A percentile compares a stretch with the other conserved stretches of the same genome.
These are phyloP conservation scores for Sordariomycetes sp. DNA, from an alignment of 2,329 filamentous ascomycete genomes.

Conservation along the genomic window DNA sequence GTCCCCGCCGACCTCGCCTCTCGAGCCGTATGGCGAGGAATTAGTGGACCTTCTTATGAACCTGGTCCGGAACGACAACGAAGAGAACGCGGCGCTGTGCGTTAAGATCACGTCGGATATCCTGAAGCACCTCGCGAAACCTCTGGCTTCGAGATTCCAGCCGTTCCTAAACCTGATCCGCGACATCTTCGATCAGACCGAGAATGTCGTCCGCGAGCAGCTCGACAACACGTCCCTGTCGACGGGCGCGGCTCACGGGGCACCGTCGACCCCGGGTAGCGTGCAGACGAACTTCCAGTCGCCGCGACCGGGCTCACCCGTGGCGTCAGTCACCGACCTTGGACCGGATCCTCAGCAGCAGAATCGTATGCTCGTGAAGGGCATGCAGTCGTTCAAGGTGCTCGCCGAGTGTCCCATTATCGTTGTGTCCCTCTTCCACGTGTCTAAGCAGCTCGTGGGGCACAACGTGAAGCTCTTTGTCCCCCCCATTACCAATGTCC, in stretches of 20 bases:
- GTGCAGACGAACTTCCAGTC: constrained; percentile 68
- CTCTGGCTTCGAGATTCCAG: constrained; percentile 67
- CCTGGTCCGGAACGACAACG: constrained; percentile 82
- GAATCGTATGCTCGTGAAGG: constrained; percentile 68
- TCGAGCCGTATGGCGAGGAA: constrained; percentile 55
- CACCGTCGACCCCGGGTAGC: constrained; percentile 54
- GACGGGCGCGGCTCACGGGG: constrained; percentile 34
- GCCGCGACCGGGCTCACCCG: constrained; percentile 79
- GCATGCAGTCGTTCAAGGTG: constrained; percentile 98
- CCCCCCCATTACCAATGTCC: constrained; percentile 80
- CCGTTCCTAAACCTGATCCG: constrained; percentile 83
- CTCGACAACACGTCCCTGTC: constrained; percentile 63
- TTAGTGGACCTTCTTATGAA: constrained; percentile 84
- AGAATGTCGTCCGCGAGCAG: constrained; percentile 86
- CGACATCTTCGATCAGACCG: constrained; percentile 92
- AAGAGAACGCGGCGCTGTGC: constrained; percentile 96
- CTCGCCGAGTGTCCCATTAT: constrained; percentile 97
- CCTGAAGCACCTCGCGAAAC: constrained; percentile 81
- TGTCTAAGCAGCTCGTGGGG: constrained; percentile 66
- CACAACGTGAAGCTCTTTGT: constrained; percentile 87
- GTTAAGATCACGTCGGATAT: constrained; percentile 98
- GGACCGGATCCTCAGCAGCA: constrained; percentile 72
- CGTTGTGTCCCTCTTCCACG: constrained; percentile 94
- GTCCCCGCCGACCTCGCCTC: constrained; percentile 49
- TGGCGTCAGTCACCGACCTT: constrained; percentile 68